These are phyloP conservation scores for Penicillium macrosclerotiorum DNA, from an alignment of 495 filamentous ascomycete species.

Conservation along the genomic window DNA sequence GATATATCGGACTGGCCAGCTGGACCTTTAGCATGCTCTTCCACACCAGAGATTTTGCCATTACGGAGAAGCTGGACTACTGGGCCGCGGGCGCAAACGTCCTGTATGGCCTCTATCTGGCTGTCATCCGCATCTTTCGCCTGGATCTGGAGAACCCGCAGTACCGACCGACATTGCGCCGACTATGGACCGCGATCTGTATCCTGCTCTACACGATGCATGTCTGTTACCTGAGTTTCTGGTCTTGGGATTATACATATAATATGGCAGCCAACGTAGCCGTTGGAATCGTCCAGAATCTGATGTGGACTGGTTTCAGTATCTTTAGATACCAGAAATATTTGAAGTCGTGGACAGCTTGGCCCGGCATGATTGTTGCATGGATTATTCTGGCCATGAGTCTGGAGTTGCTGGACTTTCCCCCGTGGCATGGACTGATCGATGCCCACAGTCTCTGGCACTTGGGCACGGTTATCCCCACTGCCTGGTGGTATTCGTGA, in stretches of 20 bases:
- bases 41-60: slow-evolving; percentile 78
- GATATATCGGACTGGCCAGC: slow-evolving; percentile 75
- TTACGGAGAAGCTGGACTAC: slow-evolving; percentile 94
- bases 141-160: slow-evolving; percentile 63
- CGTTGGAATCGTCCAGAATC: slow-evolving; percentile 75
- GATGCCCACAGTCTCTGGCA: slow-evolving; percentile 98
- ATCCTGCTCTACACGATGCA: slow-evolving; percentile 69
- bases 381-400: slow-evolving; percentile 95
- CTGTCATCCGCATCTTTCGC: slow-evolving; percentile 76
- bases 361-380: slow-evolving; percentile 89
- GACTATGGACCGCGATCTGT: slow-evolving; percentile 74
- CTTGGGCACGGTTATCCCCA: slow-evolving; percentile 83
- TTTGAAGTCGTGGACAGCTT: slow-evolving; percentile 71
- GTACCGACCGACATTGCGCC: slow-evolving; percentile 56
- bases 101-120: slow-evolving; percentile 84
- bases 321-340: slow-evolving; percentile 68
- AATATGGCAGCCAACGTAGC: slow-evolving; percentile 95
- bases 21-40: slow-evolving; percentile 91
- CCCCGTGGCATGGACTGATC: slow-evolving; percentile 75
- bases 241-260: slow-evolving; percentile 92
- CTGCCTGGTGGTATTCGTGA: slow-evolving; percentile 94
- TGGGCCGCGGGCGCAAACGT: slow-evolving; percentile 91
- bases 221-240: slow-evolving; percentile 78
- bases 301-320: slow-evolving; percentile 84
- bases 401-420: slow-evolving; percentile 90